Percentiles rank a stretch among this genome's conserved stretches.
Evolutionary conservation across 2,329 filamentous ascomycete species (phyloP).

Genomic region (Talaromyces islandicus): DNA sequence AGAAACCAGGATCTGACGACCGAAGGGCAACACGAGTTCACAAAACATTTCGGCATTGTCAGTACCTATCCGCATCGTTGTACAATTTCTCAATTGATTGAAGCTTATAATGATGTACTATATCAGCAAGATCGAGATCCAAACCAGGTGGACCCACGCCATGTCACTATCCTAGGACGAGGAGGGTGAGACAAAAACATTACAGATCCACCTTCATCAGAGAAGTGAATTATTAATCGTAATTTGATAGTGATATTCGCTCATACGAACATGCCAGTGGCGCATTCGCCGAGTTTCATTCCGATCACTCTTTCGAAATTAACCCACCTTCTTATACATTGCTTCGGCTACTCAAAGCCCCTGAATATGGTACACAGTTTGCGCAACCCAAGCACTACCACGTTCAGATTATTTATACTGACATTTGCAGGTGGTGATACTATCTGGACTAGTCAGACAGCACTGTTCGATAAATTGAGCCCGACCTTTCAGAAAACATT

Average conservation of each 20-base stretch:
- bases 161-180: constrained; percentile 4
- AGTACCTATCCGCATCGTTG: neutral
- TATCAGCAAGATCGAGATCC: constrained; percentile 3
- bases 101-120: neutral
- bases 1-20: constrained; percentile 2
- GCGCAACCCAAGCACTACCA: too few species aligned
- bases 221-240: neutral
- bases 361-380: neutral
- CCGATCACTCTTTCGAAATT: constrained; percentile 4
- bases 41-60: constrained; percentile 4
- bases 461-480: constrained; percentile 2
- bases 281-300: constrained; percentile 2
- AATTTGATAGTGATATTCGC: neutral
- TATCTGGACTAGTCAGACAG: constrained; percentile 1
- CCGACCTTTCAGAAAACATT: constrained; percentile 1
- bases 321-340: constrained; percentile 3
- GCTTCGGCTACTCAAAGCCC: constrained; percentile 1
- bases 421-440: constrained; percentile 2
- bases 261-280: neutral
- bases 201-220: too few species aligned
- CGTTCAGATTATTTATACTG: neutral
- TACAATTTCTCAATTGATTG: neutral
- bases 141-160: constrained; percentile 6
- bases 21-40: constrained; percentile 2
- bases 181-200: neutral